These are phyloP conservation scores for Tuber calosporum DNA, from an alignment of 495 filamentous ascomycete genomes.

Conservation along the genomic window DNA sequence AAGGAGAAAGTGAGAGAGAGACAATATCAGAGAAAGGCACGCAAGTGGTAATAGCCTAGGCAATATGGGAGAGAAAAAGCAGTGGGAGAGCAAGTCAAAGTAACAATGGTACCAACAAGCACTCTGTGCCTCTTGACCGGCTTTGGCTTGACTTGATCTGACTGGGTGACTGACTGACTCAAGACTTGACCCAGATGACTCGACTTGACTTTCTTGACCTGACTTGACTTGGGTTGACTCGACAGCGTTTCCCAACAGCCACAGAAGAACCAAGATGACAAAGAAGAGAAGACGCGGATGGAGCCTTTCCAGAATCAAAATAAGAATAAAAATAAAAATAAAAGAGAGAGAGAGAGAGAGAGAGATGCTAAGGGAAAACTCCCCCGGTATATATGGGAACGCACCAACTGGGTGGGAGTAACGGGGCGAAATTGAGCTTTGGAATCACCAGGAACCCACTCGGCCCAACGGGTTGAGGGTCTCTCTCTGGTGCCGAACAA, in stretches of 20 bases:
- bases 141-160: not conserved
- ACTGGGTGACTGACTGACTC: not conserved
- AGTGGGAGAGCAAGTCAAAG: not conserved
- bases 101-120: not conserved
- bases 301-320: conserved; percentile 29
- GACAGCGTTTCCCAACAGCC: conserved; percentile 21
- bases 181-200: not conserved
- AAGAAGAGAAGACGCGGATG: conserved; percentile 31
- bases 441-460: conserved; percentile 37
- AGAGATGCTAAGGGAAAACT: conserved; percentile 40
- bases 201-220: not conserved
- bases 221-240: not conserved
- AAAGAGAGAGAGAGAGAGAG: conserved; percentile 19
- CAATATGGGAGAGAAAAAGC: conserved; percentile 15
- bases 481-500: conserved; percentile 27
- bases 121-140: not conserved
- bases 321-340: conserved; percentile 9
- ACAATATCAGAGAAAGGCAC: conserved; percentile 20
- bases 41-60: conserved; percentile 23
- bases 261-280: conserved; percentile 27
- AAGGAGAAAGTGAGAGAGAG: conserved; percentile 21
- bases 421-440: conserved; percentile 26
- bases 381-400: conserved; percentile 40
- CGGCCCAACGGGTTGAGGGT: conserved; percentile 28
- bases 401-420: conserved; percentile 34